Evolutionary conservation across 352 stramenopile genomes (phyloP).

Genomic region (Phytopythium sindhum): DNA sequence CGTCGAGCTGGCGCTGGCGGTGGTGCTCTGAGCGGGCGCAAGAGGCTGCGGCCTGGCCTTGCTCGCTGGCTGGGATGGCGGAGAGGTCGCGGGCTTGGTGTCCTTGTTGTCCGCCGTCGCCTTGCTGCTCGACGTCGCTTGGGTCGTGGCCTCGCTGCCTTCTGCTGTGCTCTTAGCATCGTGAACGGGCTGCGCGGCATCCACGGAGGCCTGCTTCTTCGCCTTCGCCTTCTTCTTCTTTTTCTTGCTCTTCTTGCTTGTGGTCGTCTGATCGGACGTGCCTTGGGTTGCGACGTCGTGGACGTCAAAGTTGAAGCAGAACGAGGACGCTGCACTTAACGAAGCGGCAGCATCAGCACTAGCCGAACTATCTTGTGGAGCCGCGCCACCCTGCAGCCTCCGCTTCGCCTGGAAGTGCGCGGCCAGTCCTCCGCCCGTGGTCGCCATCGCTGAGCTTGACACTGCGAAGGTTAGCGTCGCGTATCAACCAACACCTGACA

Average conservation of each 20-base stretch:
- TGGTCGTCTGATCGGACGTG: neutral
- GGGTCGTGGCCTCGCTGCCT: neutral
- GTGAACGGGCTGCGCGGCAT: neutral
- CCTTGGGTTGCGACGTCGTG: neutral
- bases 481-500: constrained; percentile 7
- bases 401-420: constrained; percentile 51
- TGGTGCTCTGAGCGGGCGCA: neutral
- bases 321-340: constrained; percentile 22
- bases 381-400: constrained; percentile 15
- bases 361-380: neutral
- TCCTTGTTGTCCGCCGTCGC: neutral
- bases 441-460: no score
- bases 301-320: constrained; percentile 52
- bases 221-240: constrained; percentile 28
- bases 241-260: constrained; percentile 25
- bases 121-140: neutral
- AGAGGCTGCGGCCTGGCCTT: neutral
- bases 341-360: constrained; percentile 2
- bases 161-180: neutral
- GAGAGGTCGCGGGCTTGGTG: neutral
- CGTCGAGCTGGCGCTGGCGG: constrained; percentile 18
- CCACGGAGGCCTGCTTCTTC: constrained; percentile 2
- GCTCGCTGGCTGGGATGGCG: neutral
- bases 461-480: no score
- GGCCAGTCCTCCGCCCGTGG: constrained; percentile 15